Percentiles rank a stretch among this genome's conserved stretches.
phyloP scores from a whole-genome alignment of 2,329 filamentous ascomycete species.

The Helotiales sp. region DNA sequence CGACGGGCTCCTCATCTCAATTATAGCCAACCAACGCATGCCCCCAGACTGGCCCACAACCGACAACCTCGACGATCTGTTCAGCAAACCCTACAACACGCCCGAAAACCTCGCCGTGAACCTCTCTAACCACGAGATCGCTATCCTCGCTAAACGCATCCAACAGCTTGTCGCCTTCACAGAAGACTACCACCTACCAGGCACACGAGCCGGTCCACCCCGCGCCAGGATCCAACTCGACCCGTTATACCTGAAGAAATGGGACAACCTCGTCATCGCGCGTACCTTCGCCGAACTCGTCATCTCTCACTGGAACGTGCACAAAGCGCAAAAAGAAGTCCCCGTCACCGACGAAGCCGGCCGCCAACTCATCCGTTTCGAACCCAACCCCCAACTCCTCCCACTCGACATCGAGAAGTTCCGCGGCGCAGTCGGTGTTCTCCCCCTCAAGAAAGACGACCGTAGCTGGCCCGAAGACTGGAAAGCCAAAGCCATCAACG shows the following conservation, averaged over 20 bases:
- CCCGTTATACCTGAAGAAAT: not conserved
- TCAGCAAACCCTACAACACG: constrained; percentile 1
- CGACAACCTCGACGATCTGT: not conserved
- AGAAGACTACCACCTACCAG: constrained; percentile 14
- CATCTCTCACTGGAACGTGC: constrained; percentile 9
- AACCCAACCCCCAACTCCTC: not conserved
- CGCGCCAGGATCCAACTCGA: constrained; percentile 1
- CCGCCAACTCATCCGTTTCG: not conserved
- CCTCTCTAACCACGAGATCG: constrained; percentile 24
- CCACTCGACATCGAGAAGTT: not conserved
- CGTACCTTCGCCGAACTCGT: not conserved
- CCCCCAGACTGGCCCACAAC: constrained; percentile 11
- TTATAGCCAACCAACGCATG: constrained; percentile 4
- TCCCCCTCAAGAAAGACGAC: not conserved
- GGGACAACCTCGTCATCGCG: constrained; percentile 1
- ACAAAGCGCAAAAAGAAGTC: constrained; percentile 3
- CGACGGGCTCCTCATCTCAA: not conserved
- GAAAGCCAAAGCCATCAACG: not conserved
- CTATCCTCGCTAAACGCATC: constrained; percentile 24
- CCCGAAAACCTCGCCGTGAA: constrained; percentile 15
- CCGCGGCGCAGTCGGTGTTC: not conserved
- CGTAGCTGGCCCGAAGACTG: not conserved
- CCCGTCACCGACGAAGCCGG: not conserved
- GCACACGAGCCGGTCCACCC: constrained; percentile 14
- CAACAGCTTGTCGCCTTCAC: constrained; percentile 18